Conservation (phyloP, 2,329 filamentous ascomycete species). For the Pseudocercospora cruenta region DNA sequence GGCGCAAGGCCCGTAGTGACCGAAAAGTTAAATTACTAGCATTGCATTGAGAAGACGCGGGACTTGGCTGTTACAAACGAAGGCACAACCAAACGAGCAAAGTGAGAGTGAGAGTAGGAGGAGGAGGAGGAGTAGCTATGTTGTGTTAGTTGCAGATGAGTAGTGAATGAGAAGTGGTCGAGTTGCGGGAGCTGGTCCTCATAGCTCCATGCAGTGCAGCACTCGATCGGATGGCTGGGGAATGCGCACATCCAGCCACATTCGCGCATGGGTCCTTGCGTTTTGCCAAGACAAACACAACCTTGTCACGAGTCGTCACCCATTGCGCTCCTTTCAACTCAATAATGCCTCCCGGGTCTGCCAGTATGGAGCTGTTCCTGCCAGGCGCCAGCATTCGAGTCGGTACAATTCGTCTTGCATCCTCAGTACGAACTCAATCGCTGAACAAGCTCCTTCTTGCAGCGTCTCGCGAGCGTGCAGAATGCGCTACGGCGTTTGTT, state of each 20-base stretch:
- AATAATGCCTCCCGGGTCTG: too few relatives aligned
- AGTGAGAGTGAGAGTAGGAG: background rate
- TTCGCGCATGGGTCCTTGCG: too few relatives aligned
- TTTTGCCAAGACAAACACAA: too few relatives aligned
- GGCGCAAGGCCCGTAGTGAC: background rate
- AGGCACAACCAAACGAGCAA: background rate
- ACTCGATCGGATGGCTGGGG: background rate
- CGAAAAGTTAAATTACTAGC: background rate
- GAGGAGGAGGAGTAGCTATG: background rate
- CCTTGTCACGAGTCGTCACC: too few relatives aligned
- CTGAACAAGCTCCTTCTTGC: background rate
- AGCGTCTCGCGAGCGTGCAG: background rate
- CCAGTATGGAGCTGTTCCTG: too few relatives aligned
- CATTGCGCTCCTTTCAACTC: too few relatives aligned
- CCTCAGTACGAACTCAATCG: background rate
- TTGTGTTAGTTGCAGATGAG: background rate
- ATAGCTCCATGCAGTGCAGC: background rate
- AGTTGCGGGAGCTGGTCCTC: background rate
- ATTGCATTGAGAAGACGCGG: background rate
- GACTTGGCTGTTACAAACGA: slow-evolving; percentile 1
- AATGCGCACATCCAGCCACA: too few relatives aligned
- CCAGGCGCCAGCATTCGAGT: background rate
- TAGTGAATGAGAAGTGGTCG: background rate
- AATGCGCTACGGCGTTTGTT: background rate
- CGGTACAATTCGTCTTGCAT: background rate